Base-by-base conservation (phyloP, 2,329 filamentous ascomycete species). In the Geosmithia flava region DNA sequence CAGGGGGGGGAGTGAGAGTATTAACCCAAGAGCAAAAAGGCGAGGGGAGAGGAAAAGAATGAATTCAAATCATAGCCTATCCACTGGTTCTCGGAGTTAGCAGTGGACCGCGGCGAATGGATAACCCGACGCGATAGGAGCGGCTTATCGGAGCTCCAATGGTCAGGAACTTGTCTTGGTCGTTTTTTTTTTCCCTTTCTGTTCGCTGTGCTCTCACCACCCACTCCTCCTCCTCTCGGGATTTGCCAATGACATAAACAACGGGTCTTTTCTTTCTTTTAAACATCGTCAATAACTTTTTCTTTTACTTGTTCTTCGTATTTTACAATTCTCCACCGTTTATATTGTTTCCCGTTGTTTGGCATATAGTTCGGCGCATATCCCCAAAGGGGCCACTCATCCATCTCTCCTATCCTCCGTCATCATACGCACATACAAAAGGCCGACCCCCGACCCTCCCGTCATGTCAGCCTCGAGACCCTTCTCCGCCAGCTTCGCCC, bases 71-170 rank as follows among this genome's bases (percentile, higher is more conserved):
- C 48, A 53, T 39, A 44, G 45, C 44, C 37, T 41, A 37, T 45
- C 33, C 27, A 45, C 20, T 47, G 39, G 40, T 30, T 44, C 29
- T 30, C 20, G 37, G 17, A 44, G 42, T 42, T 16, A 47, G 45
- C 29, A 42, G 51, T 55, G 56, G 58, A 58, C 53, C 48, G 44
- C 59, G 62, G 60, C 54, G 53, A 60, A 65, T 64, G 58, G 49
- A 66, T 64, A 62, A 59, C 54, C 57, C 58, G 57, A 48, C 49
- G 23, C 54, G 59, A 62, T 59, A 61, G 56, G 53, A 48, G 41
- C 47, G 48, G 51, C 52, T 55, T 58, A 56, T 59, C 55, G 47
- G 54, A 37, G 33, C 33, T 37, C 8, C 27, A 33, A 3, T 17
- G 17, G 4, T 13, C 17, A 27, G 23, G 23, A 8, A 27, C 4